Evolutionary conservation across 1,284 basidiomycete species (phyloP).

Genomic region (Trametes sp.): DNA sequence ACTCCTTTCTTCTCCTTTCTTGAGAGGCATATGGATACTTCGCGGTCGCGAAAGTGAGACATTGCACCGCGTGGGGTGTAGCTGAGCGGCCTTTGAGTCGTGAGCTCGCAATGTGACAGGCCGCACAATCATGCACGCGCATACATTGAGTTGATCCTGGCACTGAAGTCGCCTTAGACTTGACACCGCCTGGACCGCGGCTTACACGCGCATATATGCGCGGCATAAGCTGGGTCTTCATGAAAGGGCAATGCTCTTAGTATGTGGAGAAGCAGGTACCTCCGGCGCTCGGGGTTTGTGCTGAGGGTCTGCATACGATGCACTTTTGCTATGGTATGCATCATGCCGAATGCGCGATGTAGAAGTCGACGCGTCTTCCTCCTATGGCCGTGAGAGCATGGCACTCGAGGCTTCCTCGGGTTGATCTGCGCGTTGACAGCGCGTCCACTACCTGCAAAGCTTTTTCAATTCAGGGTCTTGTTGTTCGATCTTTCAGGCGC

Average conservation of each 20-base stretch:
- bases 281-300: neutral
- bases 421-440: conserved; percentile 1
- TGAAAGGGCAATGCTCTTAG: too few species aligned
- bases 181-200: neutral
- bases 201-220: conserved; percentile 9
- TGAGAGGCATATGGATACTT: neutral
- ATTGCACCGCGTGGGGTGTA: too few species aligned
- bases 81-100: neutral
- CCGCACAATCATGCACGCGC: neutral
- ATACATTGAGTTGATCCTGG: neutral
- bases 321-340: neutral
- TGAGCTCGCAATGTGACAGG: neutral
- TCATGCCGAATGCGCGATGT: neutral
- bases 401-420: conserved; percentile 5
- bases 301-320: neutral
- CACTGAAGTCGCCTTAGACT: too few species aligned
- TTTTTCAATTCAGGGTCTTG: neutral
- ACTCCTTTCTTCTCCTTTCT: neutral
- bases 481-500: neutral
- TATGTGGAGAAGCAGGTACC: too few species aligned
- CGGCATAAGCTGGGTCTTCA: neutral
- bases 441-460: neutral
- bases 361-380: neutral
- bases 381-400: neutral
- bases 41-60: neutral